Percentiles rank a stretch among this genome's conserved stretches.
Conservation (phyloP, 208 protist species). For the Crithidia fasciculata region DNA sequence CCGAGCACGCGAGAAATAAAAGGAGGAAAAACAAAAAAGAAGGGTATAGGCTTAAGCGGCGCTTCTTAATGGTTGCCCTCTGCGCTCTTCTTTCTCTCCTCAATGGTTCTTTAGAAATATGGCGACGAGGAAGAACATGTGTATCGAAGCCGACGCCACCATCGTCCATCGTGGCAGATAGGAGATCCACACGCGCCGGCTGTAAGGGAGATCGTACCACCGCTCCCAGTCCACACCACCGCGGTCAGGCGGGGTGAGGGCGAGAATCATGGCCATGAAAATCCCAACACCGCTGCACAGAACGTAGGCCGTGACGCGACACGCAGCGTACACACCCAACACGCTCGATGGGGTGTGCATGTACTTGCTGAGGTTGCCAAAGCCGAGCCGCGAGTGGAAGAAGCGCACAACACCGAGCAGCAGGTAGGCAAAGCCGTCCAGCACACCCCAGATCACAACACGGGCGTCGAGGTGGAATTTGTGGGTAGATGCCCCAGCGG, state of each 20-base stretch:
- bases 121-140: constrained; percentile 22
- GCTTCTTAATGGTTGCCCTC: background rate
- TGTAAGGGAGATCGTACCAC: constrained; percentile 36
- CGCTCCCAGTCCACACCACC: constrained; percentile 44
- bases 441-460: constrained; percentile 40
- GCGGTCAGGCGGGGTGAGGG: constrained; percentile 28
- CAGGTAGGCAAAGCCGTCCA: constrained; percentile 28
- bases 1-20: too few relatives aligned
- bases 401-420: constrained; percentile 27
- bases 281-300: constrained; percentile 30
- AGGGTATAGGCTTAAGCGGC: background rate
- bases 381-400: constrained; percentile 18
- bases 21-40: background rate
- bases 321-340: constrained; percentile 11
- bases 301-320: constrained; percentile 2
- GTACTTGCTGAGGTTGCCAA: constrained; percentile 31
- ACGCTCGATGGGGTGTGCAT: constrained; percentile 3
- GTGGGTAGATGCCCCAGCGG: constrained; percentile 4
- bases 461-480: constrained; percentile 28
- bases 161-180: constrained; percentile 49
- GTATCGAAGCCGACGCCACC: constrained; percentile 30
- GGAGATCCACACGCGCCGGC: constrained; percentile 37
- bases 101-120: constrained; percentile 49
- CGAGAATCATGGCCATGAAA: constrained; percentile 43
- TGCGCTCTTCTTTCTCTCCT: background rate